Evolutionary conservation across 2,329 filamentous ascomycete species (phyloP), one percentile per base, ranked within the genome.

Genomic region (Monosporascus sp.): DNA sequence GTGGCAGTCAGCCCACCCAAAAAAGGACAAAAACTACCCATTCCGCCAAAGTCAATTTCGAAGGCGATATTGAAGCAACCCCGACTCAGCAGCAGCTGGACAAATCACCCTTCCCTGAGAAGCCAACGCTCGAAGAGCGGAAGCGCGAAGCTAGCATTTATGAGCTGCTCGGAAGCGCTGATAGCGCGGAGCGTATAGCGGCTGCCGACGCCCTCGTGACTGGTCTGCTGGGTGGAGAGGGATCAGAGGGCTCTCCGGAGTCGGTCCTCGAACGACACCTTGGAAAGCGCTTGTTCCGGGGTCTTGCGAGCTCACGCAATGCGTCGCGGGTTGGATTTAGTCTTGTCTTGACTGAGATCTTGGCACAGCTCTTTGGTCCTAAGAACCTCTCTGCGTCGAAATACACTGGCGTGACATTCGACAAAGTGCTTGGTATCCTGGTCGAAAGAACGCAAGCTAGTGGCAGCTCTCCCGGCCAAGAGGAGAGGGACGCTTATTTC

Each of bases 321-420:
- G 90, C 89, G 14, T 91, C 93, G 18, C 82, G 94, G 26, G 75
- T 94, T 49, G 94, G 94, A 3, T 97, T 96, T 69, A 96, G 91
- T 51, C 79, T 97, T 52, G 93, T 93, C 0, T 74, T 97, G 60
- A 88, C 91, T 0, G 92, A 97, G 70, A 74, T 95, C 8, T 68
- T 96, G 45, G 78, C 82, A 5, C 84, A 93, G 64, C 72, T 92
- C 5, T 88, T 88, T 63, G 82, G 82, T 1, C 61, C 74, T 15
- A 71, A 75, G 41, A 64, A 73, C 7, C 65, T 79, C 17, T 70
- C 72, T 9, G 63, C 70, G 31, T 67, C 73, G 7, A 79, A 75
- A 58, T 86, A 84, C 60, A 56, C 72, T 3, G 75, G 72, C 9
- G 64, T 85, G 51, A 78, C 76, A 0, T 86, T 86, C 58, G 77